Conservation (phyloP, 1,284 basidiomycete species). For the Cerioporus squamosus region DNA sequence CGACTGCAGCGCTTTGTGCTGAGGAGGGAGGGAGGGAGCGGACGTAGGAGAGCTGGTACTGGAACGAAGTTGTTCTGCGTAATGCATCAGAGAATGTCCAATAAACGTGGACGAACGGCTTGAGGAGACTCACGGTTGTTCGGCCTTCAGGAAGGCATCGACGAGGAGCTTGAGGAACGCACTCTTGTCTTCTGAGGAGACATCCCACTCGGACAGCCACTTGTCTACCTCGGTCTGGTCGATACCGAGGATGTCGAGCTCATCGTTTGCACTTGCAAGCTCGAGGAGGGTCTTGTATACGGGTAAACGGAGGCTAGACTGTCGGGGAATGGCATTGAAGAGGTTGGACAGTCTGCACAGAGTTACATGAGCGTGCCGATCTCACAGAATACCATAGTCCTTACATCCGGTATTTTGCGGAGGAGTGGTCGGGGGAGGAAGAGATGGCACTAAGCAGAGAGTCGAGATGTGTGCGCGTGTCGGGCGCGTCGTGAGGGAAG, state of each 20-base stretch:
- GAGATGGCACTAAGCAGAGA: slow-evolving; percentile 60
- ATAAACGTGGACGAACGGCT: background rate
- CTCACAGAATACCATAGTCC: slow-evolving; percentile 20
- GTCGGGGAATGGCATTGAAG: slow-evolving; percentile 82
- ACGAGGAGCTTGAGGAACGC: slow-evolving; percentile 73
- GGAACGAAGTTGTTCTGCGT: slow-evolving; percentile 60
- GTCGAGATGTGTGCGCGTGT: slow-evolving; percentile 53
- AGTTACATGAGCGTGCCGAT: background rate
- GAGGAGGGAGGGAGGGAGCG: slow-evolving; percentile 61
- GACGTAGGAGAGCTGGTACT: slow-evolving; percentile 66
- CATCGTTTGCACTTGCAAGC: slow-evolving; percentile 67
- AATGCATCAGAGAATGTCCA: background rate
- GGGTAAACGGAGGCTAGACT: slow-evolving; percentile 66
- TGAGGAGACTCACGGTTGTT: slow-evolving; percentile 58
- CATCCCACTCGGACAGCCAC: slow-evolving; percentile 81
- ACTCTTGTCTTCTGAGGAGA: slow-evolving; percentile 70
- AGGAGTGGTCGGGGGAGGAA: slow-evolving; percentile 52
- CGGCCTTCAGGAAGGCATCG: slow-evolving; percentile 61
- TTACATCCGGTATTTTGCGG: slow-evolving; percentile 75
- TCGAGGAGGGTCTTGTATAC: slow-evolving; percentile 75
- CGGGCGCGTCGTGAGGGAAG: slow-evolving; percentile 56
- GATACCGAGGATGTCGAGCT: slow-evolving; percentile 72
- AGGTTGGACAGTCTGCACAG: slow-evolving; percentile 77
- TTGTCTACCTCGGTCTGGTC: slow-evolving; percentile 66
- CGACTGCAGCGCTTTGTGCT: slow-evolving; percentile 58